Percentiles rank a stretch among this genome's conserved stretches.
phyloP scores from a whole-genome alignment of 495 filamentous ascomycete species.

The Physcia stellaris region DNA sequence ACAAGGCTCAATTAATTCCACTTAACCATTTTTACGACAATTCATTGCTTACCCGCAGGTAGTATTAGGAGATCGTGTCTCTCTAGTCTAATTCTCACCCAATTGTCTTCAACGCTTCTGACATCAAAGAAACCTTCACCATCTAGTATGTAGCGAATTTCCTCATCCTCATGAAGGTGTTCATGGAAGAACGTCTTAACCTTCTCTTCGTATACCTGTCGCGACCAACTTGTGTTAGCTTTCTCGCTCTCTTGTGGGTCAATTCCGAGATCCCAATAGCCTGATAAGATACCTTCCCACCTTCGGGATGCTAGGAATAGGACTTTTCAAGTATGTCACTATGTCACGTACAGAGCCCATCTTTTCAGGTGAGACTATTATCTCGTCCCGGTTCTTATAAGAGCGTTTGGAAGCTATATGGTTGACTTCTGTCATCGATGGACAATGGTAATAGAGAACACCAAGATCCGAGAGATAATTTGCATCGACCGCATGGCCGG shows the following conservation, averaged over 20 bases:
- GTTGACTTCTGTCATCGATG: conserved; percentile 51
- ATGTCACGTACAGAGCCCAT: too few relatives aligned
- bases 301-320: too few relatives aligned
- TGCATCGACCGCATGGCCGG: conserved; percentile 45
- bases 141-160: conserved; percentile 92
- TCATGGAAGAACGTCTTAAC: conserved; percentile 88
- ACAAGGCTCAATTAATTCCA: background rate
- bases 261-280: too few relatives aligned
- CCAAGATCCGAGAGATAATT: conserved; percentile 60
- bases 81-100: conserved; percentile 71
- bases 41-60: too few relatives aligned
- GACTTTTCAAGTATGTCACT: too few relatives aligned
- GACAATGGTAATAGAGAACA: conserved; percentile 60
- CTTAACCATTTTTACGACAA: conserved; percentile 16
- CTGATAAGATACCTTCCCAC: too few relatives aligned
- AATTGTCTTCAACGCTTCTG: conserved; percentile 56
- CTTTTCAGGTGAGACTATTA: conserved; percentile 71
- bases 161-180: conserved; percentile 96
- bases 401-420: conserved; percentile 55
- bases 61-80: conserved; percentile 70
- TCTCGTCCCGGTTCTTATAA: conserved; percentile 92
- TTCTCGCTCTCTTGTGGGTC: too few relatives aligned
- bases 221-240: too few relatives aligned
- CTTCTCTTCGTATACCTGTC: conserved; percentile 71
- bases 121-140: conserved; percentile 93